Evolutionary conservation across 371 early-diverging fungal species (phyloP).

Genomic region (Mucor lusitanicus): DNA sequence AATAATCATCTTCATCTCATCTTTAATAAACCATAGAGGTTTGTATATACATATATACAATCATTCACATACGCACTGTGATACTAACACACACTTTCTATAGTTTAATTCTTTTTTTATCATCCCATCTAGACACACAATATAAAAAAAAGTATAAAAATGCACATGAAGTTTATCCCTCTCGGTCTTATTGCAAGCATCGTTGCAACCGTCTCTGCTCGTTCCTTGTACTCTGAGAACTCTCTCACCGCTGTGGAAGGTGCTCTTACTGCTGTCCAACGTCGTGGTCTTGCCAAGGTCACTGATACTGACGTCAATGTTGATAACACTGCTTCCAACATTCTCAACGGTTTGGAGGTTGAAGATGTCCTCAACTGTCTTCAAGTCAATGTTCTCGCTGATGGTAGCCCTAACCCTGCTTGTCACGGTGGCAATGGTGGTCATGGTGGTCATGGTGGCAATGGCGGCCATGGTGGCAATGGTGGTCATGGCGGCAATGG

Average conservation of each 20-base stretch:
- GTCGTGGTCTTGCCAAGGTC: background rate
- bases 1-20: background rate
- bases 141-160: constrained; percentile 4
- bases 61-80: background rate
- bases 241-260: background rate
- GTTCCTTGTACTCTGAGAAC: constrained; percentile 7
- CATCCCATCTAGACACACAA: background rate
- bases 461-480: background rate
- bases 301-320: background rate
- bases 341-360: background rate
- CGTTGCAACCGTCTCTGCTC: constrained; percentile 5
- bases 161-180: constrained; percentile 15
- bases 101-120: background rate
- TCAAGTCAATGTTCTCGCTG: background rate
- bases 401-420: background rate
- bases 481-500: background rate
- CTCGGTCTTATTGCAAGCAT: constrained; percentile 15
- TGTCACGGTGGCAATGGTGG: background rate
- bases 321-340: background rate
- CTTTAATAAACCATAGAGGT: background rate
- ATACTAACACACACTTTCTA: background rate
- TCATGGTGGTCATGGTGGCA: background rate
- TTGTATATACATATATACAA: background rate
- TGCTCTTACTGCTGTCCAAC: background rate
- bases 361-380: background rate